phyloP scores from a whole-genome alignment of 345 rosid genomes.

The Citropsis articulata region DNA sequence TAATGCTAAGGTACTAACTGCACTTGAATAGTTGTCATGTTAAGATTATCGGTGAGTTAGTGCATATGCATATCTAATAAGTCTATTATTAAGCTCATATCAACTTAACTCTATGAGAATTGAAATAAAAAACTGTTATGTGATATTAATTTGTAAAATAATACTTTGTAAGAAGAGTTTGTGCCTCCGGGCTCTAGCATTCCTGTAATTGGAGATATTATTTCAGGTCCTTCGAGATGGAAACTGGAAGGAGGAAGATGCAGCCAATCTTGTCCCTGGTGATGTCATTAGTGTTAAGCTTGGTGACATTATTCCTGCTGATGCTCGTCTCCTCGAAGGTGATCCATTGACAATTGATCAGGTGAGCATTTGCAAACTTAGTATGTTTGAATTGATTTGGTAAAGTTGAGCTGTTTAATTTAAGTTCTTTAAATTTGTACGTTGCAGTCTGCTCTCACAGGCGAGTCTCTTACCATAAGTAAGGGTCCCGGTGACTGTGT shows the following conservation, averaged over 20 bases:
- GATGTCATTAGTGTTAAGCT: slow-evolving; percentile 65
- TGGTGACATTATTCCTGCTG: slow-evolving; percentile 72
- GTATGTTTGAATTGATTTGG: background rate
- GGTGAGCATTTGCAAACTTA: slow-evolving; percentile 28
- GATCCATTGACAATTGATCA: slow-evolving; percentile 66
- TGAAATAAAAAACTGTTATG: no score
- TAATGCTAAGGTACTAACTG: slow-evolving; percentile 44
- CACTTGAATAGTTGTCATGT: no score
- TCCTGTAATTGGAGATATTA: no score
- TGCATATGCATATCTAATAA: no score
- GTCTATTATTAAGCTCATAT: no score
- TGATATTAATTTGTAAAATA: no score
- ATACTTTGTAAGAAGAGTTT: no score
- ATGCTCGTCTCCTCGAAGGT: slow-evolving; percentile 68
- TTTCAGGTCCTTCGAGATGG: slow-evolving; percentile 58
- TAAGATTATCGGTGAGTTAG: no score
- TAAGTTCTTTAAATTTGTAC: background rate
- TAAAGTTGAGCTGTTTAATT: background rate
- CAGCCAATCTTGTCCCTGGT: slow-evolving; percentile 63
- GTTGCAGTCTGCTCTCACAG: slow-evolving; percentile 67
- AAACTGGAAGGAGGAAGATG: slow-evolving; percentile 60
- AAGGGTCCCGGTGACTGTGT: slow-evolving; percentile 80
- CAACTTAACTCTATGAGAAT: no score
- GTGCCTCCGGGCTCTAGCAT: no score
- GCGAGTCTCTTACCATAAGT: slow-evolving; percentile 90